Conservation (phyloP, 805 yeast genomes). For the Jamesozyma jinghongensis region DNA sequence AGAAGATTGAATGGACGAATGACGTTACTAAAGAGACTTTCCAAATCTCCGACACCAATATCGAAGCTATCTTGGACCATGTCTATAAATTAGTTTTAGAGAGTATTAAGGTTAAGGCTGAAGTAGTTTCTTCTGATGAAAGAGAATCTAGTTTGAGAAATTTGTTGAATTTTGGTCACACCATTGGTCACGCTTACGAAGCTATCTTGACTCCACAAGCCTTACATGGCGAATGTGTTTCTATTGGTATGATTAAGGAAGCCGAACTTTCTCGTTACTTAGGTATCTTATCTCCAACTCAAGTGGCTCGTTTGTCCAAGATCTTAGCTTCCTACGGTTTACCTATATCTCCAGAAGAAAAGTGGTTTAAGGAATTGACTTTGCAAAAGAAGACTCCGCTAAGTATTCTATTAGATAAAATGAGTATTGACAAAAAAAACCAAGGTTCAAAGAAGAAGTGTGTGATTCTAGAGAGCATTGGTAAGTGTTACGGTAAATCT, state of each 20-base stretch:
- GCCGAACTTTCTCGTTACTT: conserved; percentile 91
- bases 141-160: conserved; percentile 92
- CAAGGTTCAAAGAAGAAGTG: conserved; percentile 87
- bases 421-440: conserved; percentile 95
- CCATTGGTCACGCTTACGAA: conserved; percentile 97
- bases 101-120: conserved; percentile 84
- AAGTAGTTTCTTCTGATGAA: conserved; percentile 88
- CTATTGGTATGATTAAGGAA: conserved; percentile 90
- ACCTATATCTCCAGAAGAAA: conserved; percentile 72
- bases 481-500: conserved; percentile 77
- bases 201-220: conserved; percentile 96
- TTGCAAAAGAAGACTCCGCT: conserved; percentile 66
- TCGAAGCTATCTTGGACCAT: conserved; percentile 61
- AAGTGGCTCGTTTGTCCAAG: conserved; percentile 81
- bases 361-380: conserved; percentile 60
- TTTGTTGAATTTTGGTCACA: conserved; percentile 88
- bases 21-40: conserved; percentile 8
- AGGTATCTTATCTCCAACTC: conserved; percentile 83
- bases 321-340: conserved; percentile 78
- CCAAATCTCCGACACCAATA: conserved; percentile 46
- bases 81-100: conserved; percentile 72
- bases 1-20: conserved; percentile 6
- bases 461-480: conserved; percentile 75
- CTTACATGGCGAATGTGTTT: conserved; percentile 97
- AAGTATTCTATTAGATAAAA: conserved; percentile 62